Percentiles rank a stretch among this genome's conserved stretches.
Conservation (phyloP, 140 eudicot genomes). For the Senecio squalidus region DNA sequence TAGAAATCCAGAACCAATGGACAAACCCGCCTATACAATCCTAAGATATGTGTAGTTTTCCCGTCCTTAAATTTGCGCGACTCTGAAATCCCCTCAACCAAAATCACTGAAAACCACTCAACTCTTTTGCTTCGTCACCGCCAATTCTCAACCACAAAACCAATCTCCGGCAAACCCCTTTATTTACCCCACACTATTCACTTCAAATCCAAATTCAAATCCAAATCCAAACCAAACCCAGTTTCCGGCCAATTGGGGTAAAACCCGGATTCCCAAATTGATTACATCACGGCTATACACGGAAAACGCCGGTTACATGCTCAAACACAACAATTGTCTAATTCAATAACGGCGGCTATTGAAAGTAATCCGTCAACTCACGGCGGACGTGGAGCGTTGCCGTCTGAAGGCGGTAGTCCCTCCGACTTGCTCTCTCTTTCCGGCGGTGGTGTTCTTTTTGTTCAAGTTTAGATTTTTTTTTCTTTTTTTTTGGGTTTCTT, state of each 20-base stretch:
- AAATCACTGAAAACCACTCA: no score
- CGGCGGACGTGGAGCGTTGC: constrained; percentile 99
- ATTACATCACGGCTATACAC: constrained; percentile 88
- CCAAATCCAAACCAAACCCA: no score
- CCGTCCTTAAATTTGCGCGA: neutral
- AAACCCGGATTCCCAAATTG: constrained; percentile 57
- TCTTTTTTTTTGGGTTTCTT: neutral
- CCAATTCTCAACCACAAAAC: neutral
- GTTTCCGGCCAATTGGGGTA: constrained; percentile 36
- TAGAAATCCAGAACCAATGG: no score
- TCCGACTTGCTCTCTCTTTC: constrained; percentile 97
- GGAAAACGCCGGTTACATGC: constrained; percentile 48
- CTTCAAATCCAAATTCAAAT: no score
- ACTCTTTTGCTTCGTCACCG: no score
- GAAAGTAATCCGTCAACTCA: constrained; percentile 72
- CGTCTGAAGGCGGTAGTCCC: constrained; percentile 99
- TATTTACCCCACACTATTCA: no score
- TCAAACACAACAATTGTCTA: constrained; percentile 43
- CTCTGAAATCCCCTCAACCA: neutral
- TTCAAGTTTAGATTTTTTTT: constrained; percentile 11
- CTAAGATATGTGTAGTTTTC: neutral
- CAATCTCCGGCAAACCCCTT: no score
- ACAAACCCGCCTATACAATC: no score
- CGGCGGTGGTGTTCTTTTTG: constrained; percentile 61
- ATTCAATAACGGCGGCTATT: constrained; percentile 25